A percentile compares a stretch with the other conserved stretches of the same genome.
Conservation (phyloP, 495 filamentous ascomycete species). For the Cercophora samala region DNA sequence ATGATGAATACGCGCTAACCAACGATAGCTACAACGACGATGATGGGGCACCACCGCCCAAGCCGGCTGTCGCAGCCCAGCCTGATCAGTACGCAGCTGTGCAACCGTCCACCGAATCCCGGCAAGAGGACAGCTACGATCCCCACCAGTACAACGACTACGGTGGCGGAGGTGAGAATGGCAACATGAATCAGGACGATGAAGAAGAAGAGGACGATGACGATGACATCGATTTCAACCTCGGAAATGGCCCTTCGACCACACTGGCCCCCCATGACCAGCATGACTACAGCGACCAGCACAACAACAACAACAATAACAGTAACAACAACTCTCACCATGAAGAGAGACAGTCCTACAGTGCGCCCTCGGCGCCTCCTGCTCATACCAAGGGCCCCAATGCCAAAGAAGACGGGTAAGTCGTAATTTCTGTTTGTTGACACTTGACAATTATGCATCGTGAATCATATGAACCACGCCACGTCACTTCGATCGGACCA, state of each 20-base stretch:
- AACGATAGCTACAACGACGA: conserved; percentile 79
- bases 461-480: background rate
- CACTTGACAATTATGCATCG: background rate
- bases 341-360: conserved; percentile 29
- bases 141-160: conserved; percentile 21
- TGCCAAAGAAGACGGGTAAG: conserved; percentile 99
- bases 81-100: conserved; percentile 34
- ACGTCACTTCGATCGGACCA: background rate
- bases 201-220: conserved; percentile 62
- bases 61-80: conserved; percentile 37
- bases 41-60: conserved; percentile 51
- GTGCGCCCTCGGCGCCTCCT: conserved; percentile 23
- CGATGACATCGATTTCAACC: conserved; percentile 60
- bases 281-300: conserved; percentile 32
- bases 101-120: conserved; percentile 30
- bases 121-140: conserved; percentile 53
- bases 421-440: conserved; percentile 35
- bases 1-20: conserved; percentile 14
- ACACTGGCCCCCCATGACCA: conserved; percentile 38
- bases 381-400: conserved; percentile 51
- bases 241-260: conserved; percentile 44
- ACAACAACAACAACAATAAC: conserved; percentile 27
- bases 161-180: conserved; percentile 45
- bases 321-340: conserved; percentile 21
- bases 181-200: conserved; percentile 54